Base-by-base conservation (phyloP, 495 filamentous ascomycete genomes). In the Hypomontagnella monticulosa region DNA sequence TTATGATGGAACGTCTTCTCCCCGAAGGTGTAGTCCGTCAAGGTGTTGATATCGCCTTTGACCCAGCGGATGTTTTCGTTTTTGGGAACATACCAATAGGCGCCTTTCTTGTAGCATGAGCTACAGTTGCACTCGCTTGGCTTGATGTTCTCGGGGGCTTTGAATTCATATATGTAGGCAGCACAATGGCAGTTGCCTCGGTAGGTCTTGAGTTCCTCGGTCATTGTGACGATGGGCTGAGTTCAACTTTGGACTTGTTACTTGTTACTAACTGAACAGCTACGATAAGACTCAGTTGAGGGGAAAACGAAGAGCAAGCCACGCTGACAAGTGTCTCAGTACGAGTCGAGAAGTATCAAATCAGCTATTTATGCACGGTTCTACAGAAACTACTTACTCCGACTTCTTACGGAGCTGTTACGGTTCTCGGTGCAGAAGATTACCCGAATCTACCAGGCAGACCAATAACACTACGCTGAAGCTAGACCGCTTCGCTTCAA, bases 171-270 rank as follows among this genome's bases (percentile, higher is more conserved):
- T 56, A 83, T 71, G 53, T 80, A 81, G 37, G 75, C 73, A 2
- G 71, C 74, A 72, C 85, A 87, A 72, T 86, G 83, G 77, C 84
- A 87, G 71, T 79, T 85, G 68, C 82, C 85, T 7, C 81, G 75
- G 73, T 85, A 86, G 56, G 77, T 81, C 63, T 81, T 81, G 54
- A 75, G 52, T 60, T 67, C 40, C 36, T 53, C 49, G 12, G 61
- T 27, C 53, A 61, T 61, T 41, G 5, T 55, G 54, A 66, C 57
- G 20, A 20, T n/a, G 34, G 38, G 57, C 33, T 61, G 20, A 53
- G 47, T 18, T 19, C 6, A 51, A 14, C 27, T 14, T 51, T 20
- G 36, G 15, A 50, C n/a, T n/a, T n/a, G n/a, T n/a, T n/a, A 42
- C 15, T 12, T 12, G 14, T 53, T 15, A 32, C 23, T 27, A 27